These are phyloP conservation scores for Allium fistulosum DNA, from an alignment of 106 monocot species.

Conservation along the genomic window DNA sequence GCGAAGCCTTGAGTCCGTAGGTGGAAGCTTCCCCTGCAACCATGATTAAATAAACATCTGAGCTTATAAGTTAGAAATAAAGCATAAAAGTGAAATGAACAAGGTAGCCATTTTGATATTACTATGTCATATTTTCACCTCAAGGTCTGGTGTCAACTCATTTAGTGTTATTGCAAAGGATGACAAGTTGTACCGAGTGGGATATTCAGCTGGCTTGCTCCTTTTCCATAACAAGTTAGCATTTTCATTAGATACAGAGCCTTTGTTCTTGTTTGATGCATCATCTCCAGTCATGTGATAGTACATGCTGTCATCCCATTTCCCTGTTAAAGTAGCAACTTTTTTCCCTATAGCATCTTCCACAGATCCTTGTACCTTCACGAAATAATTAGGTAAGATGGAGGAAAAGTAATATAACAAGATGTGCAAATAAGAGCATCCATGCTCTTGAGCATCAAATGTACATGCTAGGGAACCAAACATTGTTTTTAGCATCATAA, in stretches of 20 bases:
- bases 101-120: background rate
- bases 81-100: slow-evolving; percentile 18
- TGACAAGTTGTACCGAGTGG: slow-evolving; percentile 65
- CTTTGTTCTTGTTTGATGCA: slow-evolving; percentile 10
- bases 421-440: background rate
- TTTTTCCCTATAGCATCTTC: slow-evolving; percentile 42
- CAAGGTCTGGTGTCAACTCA: slow-evolving; percentile 49
- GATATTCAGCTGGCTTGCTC: slow-evolving; percentile 38
- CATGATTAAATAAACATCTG: slow-evolving; percentile 14
- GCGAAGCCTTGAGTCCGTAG: slow-evolving; percentile 70
- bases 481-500: too few relatives aligned
- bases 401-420: background rate
- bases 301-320: slow-evolving; percentile 71
- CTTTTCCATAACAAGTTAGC: slow-evolving; percentile 54
- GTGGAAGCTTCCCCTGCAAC: slow-evolving; percentile 67
- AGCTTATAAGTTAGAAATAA: slow-evolving; percentile 10
- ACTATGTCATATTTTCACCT: slow-evolving; percentile 27
- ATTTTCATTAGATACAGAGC: slow-evolving; percentile 10
- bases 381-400: slow-evolving; percentile 13
- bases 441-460: too few relatives aligned
- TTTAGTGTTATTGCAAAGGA: slow-evolving; percentile 71
- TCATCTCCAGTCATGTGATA: slow-evolving; percentile 14
- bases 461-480: too few relatives aligned
- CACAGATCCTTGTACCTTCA: slow-evolving; percentile 69
- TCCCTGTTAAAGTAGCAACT: slow-evolving; percentile 52